Percentiles rank a stretch among this genome's conserved stretches.
These are phyloP conservation scores for Pseudocohnilembus persalinus DNA, from an alignment of 169 alveolate species.

Conservation along the genomic window DNA sequence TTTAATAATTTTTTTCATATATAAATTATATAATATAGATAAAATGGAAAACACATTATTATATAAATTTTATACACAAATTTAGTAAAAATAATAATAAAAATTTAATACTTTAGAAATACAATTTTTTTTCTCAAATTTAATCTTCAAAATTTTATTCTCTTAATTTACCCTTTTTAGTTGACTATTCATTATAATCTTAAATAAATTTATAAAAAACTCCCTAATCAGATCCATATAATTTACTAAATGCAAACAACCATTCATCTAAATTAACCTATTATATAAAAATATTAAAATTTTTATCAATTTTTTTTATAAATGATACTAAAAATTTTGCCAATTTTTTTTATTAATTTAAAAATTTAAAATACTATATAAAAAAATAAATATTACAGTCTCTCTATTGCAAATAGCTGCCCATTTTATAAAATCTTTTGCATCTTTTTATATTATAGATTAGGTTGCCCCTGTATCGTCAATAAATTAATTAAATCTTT, in stretches of 20 bases:
- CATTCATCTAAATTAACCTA: slow-evolving; percentile 46
- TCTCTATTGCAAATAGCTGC: slow-evolving; percentile 36
- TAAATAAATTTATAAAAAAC: slow-evolving; percentile 24
- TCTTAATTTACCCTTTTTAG: slow-evolving; percentile 21
- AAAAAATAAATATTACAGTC: slow-evolving; percentile 1
- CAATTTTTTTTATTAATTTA: neutral
- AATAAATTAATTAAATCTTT: slow-evolving; percentile 36
- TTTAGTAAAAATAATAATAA: too few relatives aligned
- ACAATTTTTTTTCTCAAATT: neutral
- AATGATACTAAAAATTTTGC: neutral
- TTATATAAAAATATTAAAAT: neutral
- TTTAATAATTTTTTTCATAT: too few relatives aligned
- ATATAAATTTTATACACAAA: too few relatives aligned
- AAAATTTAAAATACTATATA: neutral
- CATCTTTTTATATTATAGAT: slow-evolving; percentile 35
- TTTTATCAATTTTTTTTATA: neutral
- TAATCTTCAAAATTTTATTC: neutral
- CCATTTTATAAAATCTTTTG: slow-evolving; percentile 39
- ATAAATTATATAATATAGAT: too few relatives aligned
- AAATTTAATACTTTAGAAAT: too few relatives aligned
- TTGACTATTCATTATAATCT: slow-evolving; percentile 12
- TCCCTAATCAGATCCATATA: slow-evolving; percentile 20
- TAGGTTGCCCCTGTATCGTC: slow-evolving; percentile 22
- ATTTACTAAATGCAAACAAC: slow-evolving; percentile 25
- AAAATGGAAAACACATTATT: neutral